Conservation (phyloP, 805 yeast genomes). For the Candida methanosorbosa region DNA sequence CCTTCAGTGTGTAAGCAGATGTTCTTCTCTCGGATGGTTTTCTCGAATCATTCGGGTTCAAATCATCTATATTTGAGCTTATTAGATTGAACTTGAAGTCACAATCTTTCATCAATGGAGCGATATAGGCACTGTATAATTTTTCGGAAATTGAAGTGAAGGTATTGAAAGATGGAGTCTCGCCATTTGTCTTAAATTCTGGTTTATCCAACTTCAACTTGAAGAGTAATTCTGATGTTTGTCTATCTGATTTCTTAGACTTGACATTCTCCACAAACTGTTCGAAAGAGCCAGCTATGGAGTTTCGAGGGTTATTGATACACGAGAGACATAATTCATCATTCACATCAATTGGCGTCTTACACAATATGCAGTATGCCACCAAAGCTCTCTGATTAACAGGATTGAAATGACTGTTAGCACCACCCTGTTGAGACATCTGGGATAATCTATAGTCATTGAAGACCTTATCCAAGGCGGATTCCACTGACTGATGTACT, state of each 20-base stretch:
- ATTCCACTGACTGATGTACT: too few species aligned
- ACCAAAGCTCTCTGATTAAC: background rate
- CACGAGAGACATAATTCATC: background rate
- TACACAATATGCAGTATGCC: background rate
- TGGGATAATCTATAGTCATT: too few species aligned
- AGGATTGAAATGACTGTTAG: too few species aligned
- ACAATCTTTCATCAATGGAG: background rate
- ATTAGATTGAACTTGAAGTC: background rate
- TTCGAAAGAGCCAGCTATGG: background rate
- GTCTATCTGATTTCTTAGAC: background rate
- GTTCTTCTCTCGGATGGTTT: background rate
- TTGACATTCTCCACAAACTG: background rate
- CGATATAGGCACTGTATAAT: background rate
- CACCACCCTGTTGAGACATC: too few species aligned
- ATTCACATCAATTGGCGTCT: background rate
- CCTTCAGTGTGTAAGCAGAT: background rate
- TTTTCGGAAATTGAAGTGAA: background rate
- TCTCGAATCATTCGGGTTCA: background rate
- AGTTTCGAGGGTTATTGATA: conserved; percentile 1
- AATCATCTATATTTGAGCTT: conserved; percentile 1
- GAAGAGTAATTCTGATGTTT: background rate
- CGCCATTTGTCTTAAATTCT: background rate
- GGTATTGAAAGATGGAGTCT: background rate
- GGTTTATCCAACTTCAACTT: background rate
- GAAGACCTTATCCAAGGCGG: too few species aligned